Base-by-base conservation (phyloP, 2,329 filamentous ascomycete genomes). In the Bipolaris gigantea region DNA sequence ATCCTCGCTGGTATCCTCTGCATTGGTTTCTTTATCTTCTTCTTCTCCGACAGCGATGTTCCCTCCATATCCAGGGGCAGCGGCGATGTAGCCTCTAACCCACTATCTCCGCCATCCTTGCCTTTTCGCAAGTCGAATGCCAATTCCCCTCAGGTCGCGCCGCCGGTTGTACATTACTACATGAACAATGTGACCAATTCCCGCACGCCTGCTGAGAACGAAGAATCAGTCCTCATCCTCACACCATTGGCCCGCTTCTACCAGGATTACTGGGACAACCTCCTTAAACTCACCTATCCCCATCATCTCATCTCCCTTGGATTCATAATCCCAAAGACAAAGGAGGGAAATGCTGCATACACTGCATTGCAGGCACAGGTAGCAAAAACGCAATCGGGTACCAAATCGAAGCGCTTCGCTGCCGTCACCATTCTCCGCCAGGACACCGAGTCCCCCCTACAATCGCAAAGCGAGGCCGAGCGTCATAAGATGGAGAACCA, bases 181-280 rank as follows among this genome's bases (percentile, higher is more conserved):
- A 88, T 99, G 77, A 97, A 97, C 81, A 92, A 93, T 76, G 85
- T 97, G 64, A 97, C 92, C 39, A 90, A 90, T 53, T 89, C 92
- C 18, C 74, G 82, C 47, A 83, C 89, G 61, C 90, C 94, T 1
- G 79, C 91, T 46, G 84, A 81, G 58, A 94, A 96, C 72, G 80
- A 85, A 62, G 94, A 99, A 79, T 89, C 88, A 47, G 83, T 99
- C 55, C 86, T 99, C 50, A 89, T 99, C 70, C 83, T 99, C 56
- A 97, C 94, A 1, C 94, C 94, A 9, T 87, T 99, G 77, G 89
- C 91, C 30, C 86, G 90, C 59, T 99, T 97, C 81, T 97, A 97
- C 76, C 87, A 89, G 66, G 87, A 84, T 64, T 99, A 97, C 80
- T 99, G 94, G 93, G 88, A 95, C 74, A 99, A 97, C 68, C 81